These are phyloP conservation scores for Mortierella polycephala DNA, from an alignment of 371 early-diverging fungal genomes.

Conservation along the genomic window DNA sequence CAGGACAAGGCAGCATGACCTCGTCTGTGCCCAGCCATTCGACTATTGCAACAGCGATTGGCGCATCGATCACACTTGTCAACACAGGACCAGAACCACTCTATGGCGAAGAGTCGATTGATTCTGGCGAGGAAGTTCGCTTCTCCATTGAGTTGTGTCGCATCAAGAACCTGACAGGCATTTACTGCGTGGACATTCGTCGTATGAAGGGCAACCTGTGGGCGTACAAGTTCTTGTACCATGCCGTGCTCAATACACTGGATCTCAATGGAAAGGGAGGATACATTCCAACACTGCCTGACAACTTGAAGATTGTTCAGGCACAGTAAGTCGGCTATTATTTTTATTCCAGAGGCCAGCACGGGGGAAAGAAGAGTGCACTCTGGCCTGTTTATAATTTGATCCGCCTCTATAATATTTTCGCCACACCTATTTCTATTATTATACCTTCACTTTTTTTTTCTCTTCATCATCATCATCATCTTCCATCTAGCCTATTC, in stretches of 20 bases:
- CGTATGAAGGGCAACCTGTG: conserved; percentile 92
- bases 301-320: conserved; percentile 36
- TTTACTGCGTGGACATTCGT: conserved; percentile 93
- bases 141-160: conserved; percentile 90
- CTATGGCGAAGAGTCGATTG: conserved; percentile 93
- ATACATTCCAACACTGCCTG: conserved; percentile 51
- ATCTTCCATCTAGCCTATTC: no score
- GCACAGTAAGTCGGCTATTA: conserved; percentile 2
- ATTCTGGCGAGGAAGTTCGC: conserved; percentile 84
- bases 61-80: conserved; percentile 12
- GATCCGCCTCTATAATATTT: no score
- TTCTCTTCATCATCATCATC: no score
- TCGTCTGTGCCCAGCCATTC: conserved; percentile 44
- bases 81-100: conserved; percentile 67
- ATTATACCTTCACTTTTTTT: no score
- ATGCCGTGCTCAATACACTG: conserved; percentile 69
- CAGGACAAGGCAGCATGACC: conserved; percentile 11
- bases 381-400: no score
- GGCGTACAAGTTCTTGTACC: conserved; percentile 93
- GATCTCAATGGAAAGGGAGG: conserved; percentile 67
- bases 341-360: background rate
- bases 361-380: no score
- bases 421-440: no score
- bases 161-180: conserved; percentile 87
- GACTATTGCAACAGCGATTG: conserved; percentile 39